Conservation (phyloP, 2,329 filamentous ascomycete species). For the Hymenotorrendiella dingleyae region DNA sequence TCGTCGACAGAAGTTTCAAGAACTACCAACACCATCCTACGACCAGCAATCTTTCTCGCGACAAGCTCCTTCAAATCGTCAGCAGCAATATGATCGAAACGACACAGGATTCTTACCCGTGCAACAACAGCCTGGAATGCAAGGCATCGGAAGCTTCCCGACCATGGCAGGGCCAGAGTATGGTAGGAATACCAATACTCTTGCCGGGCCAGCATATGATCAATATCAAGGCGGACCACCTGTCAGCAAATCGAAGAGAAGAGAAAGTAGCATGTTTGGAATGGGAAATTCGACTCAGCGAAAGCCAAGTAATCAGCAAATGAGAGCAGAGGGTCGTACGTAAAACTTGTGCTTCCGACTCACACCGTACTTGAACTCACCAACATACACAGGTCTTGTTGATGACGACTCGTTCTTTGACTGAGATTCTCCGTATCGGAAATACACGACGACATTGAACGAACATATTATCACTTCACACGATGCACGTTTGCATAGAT, state of each 20-base stretch:
- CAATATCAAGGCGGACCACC: constrained; percentile 31
- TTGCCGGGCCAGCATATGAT: constrained; percentile 33
- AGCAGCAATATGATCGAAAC: constrained; percentile 30
- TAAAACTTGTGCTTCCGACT: neutral
- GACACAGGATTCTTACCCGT: constrained; percentile 47
- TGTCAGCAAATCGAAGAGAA: constrained; percentile 41
- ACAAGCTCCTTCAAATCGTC: constrained; percentile 18
- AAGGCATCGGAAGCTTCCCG: constrained; percentile 13
- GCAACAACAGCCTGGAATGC: constrained; percentile 32
- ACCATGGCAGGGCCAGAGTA: constrained; percentile 30
- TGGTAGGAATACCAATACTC: constrained; percentile 20
- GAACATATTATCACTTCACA: constrained; percentile 2
- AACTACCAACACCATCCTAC: constrained; percentile 59
- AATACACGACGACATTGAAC: constrained; percentile 1
- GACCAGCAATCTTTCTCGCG: constrained; percentile 46
- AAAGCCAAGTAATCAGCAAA: constrained; percentile 25
- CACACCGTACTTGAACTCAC: constrained; percentile 6
- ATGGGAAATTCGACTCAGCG: constrained; percentile 34
- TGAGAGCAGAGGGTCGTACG: constrained; percentile 27
- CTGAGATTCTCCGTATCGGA: too few relatives aligned
- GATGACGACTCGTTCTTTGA: constrained; percentile 31
- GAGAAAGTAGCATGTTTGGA: constrained; percentile 55
- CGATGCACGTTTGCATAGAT: constrained; percentile 3
- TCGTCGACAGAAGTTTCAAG: constrained; percentile 56
- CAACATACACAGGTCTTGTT: constrained; percentile 21